Evolutionary conservation across 2,329 filamentous ascomycete species (phyloP), one percentile per base, ranked within the genome.

Genomic region (Botrytis porri): DNA sequence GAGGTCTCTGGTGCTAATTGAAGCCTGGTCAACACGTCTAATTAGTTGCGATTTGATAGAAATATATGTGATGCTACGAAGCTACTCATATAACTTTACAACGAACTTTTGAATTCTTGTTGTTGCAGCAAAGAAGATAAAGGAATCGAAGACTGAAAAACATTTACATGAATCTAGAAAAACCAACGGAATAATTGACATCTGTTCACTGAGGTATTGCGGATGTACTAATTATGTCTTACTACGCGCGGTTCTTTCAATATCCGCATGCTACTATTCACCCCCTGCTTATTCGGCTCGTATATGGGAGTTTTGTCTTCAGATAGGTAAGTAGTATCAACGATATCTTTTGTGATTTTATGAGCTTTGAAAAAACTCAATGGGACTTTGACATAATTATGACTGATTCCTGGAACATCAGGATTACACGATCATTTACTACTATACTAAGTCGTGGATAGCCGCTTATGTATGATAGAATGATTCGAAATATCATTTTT

Each of bases 121-220:
- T 3, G 0, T 9, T 45, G 43, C 7, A 45, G 43, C 20, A 45
- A 9, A 45, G 20, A n/a, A 51, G 2, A n/a, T 51, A 0, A n/a
- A 14, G 10, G 25, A 14, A 14, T 14, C 10, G 1, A 25, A 51
- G 48, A 0, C 48, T n/a, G 0, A n/a, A 7, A 6, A 51, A 14
- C 4, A 3, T 3, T 51, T 3, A 0, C 1, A 4, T 14, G 14
- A 0, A 51, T 25, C 48, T n/a, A 1, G 48, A n/a, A 6, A 6
- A n/a, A 1, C n/a, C 22, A n/a, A 51, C 10, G 10, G 7, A n/a
- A 51, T 14, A n/a, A 51, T 14, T 3, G 5, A 12, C 14, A 51
- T 6, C 5, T n/a, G 14, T 51, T 14, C 1, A n/a, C 25, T 14
- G 1, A 51, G 48, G 1, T 12, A 51, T 10, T 25, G 25, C 22